Evolutionary conservation across 345 rosid genomes (phyloP), one percentile per base, ranked within the genome.

Genomic region (Corchorus olitorius): DNA sequence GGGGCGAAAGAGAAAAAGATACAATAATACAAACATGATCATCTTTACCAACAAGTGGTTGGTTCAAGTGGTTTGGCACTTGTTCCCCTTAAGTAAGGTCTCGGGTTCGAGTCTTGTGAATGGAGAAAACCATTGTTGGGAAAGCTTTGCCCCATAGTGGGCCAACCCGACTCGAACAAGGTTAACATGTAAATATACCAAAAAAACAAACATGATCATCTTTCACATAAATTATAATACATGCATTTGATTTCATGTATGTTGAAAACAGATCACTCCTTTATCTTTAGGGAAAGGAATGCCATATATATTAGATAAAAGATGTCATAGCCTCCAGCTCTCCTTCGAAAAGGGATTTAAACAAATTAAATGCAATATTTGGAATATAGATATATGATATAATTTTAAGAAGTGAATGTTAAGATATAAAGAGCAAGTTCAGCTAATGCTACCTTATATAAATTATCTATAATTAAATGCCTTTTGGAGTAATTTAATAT

Each of bases 351-450:
- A 39, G 43, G 15, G 50, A 43, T 41, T 65, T 27, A 34, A 15
- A 53, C n/a, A 50, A 15, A 39, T 70, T 70, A 8, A 17, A 52
- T 12, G 43, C 11, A 52, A 70, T 9, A 17, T 27, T 35, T 58
- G 50, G 27, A 62, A 76, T 63, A 34, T 19, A 64, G 62, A 54
- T 15, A 48, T 27, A 27, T 50, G 49, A 41, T 66, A 75, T 58
- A 53, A 14, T 79, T 73, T 52, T 14, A 13, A 16, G 17, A 63
- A 37, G 37, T 34, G 67, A 78, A 37, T 45, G 76, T 72, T n/a
- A 80, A 65, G 33, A 67, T n/a, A n/a, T 0, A 54, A 61, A 54
- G 65, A 22, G 70, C 58, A 45, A 37, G 68, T 81, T 72, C 39
- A 62, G 76, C 53, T 37, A 72, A 75, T 52, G 46, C 54, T 58